These are phyloP conservation scores for Mucor velutinosus DNA, from an alignment of 371 early-diverging fungal genomes.

Conservation along the genomic window DNA sequence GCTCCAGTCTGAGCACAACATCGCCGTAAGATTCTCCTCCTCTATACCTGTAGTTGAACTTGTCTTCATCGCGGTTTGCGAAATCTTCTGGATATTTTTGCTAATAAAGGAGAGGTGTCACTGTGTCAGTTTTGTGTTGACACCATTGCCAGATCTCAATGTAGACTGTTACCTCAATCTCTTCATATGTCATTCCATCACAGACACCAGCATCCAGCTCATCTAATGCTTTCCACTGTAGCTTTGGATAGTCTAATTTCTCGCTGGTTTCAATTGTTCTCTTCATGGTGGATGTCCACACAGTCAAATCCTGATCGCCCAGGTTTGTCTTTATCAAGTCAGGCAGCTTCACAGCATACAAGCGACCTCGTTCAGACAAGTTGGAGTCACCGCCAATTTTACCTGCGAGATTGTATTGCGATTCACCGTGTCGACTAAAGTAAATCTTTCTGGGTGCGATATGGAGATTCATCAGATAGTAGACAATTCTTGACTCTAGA, in stretches of 20 bases:
- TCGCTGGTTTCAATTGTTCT: constrained; percentile 91
- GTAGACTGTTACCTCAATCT: constrained; percentile 85
- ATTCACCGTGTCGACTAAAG: constrained; percentile 93
- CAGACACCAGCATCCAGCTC: constrained; percentile 97
- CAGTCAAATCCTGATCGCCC: constrained; percentile 74
- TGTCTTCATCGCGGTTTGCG: constrained; percentile 93
- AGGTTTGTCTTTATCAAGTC: constrained; percentile 71
- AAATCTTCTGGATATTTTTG: constrained; percentile 83
- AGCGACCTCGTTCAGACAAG: constrained; percentile 84
- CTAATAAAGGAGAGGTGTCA: constrained; percentile 18
- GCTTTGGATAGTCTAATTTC: constrained; percentile 75
- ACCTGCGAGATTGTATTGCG: constrained; percentile 82
- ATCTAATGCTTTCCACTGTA: constrained; percentile 97
- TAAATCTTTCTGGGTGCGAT: constrained; percentile 92
- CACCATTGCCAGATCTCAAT: background rate
- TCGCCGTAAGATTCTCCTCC: constrained; percentile 95
- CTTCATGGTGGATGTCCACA: constrained; percentile 96
- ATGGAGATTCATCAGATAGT: constrained; percentile 98
- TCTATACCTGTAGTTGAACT: constrained; percentile 91
- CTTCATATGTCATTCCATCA: constrained; percentile 98
- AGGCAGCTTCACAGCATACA: constrained; percentile 86
- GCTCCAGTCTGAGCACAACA: constrained; percentile 65
- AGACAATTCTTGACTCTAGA: constrained; percentile 92
- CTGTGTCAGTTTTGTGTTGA: too few relatives aligned
- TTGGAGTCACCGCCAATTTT: constrained; percentile 96